Percentiles rank a stretch among this genome's conserved stretches.
phyloP scores from a whole-genome alignment of 1,284 basidiomycete species.

The Leccinum griseonigrum region DNA sequence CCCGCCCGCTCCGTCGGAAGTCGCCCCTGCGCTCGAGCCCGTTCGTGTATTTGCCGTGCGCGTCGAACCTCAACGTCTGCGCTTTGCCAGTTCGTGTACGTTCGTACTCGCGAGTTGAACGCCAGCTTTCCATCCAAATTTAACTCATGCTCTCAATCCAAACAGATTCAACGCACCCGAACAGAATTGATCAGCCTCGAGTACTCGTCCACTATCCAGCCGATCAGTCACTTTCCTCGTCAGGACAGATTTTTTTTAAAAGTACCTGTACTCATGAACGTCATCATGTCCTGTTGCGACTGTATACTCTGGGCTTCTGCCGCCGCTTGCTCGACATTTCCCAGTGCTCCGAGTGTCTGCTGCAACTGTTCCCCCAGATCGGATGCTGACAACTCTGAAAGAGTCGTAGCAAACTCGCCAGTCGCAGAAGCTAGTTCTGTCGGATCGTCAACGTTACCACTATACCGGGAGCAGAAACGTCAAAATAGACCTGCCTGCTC shows the following conservation, averaged over 20 bases:
- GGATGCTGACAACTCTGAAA: conserved; percentile 66
- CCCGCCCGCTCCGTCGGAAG: conserved; percentile 65
- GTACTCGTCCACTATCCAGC: conserved; percentile 77
- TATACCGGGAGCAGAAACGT: neutral
- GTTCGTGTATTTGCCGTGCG: conserved; percentile 76
- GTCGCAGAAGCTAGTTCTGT: conserved; percentile 67
- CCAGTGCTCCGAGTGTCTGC: conserved; percentile 62
- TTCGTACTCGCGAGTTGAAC: conserved; percentile 83
- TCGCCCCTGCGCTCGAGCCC: conserved; percentile 71
- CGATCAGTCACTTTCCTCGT: conserved; percentile 15
- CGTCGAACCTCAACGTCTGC: conserved; percentile 76
- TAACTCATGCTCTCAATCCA: neutral
- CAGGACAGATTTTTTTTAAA: neutral
- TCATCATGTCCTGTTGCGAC: conserved; percentile 75
- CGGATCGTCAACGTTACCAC: neutral
- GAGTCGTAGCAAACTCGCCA: conserved; percentile 70
- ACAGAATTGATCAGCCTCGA: conserved; percentile 89
- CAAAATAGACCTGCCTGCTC: conserved; percentile 50
- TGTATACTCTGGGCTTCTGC: conserved; percentile 72
- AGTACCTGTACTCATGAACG: conserved; percentile 72
- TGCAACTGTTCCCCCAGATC: conserved; percentile 77
- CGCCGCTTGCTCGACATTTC: conserved; percentile 70
- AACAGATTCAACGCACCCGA: conserved; percentile 47
- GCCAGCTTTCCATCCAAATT: conserved; percentile 55
- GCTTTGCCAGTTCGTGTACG: conserved; percentile 77